Conservation (phyloP, 1,139 yeast genomes). For the Suhomyces coccinellae region DNA sequence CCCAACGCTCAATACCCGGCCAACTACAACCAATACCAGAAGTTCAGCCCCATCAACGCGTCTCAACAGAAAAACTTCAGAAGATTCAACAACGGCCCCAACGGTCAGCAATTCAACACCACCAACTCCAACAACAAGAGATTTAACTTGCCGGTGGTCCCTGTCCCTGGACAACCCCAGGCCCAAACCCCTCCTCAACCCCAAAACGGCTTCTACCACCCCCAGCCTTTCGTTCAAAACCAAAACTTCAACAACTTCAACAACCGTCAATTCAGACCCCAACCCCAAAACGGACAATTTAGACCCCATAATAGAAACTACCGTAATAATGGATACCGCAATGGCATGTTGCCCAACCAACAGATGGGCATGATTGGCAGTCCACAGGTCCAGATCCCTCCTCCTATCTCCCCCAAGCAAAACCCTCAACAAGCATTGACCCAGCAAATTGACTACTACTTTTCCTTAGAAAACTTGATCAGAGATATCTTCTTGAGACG, state of each 20-base stretch:
- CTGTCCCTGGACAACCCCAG: slow-evolving; percentile 19
- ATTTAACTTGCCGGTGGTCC: slow-evolving; percentile 16
- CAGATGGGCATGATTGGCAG: slow-evolving; percentile 12
- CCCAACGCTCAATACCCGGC: slow-evolving; percentile 8
- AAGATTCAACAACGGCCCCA: slow-evolving; percentile 15
- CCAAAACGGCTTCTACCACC: slow-evolving; percentile 28
- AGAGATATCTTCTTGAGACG: slow-evolving; percentile 77
- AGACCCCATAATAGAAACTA: slow-evolving; percentile 23
- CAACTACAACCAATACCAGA: slow-evolving; percentile 17
- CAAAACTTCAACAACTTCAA: slow-evolving; percentile 24
- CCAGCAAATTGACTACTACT: slow-evolving; percentile 84
- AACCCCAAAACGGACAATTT: slow-evolving; percentile 25
- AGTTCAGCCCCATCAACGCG: slow-evolving; percentile 9
- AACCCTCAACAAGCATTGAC: slow-evolving; percentile 50
- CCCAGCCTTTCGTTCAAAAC: slow-evolving; percentile 28
- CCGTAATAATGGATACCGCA: slow-evolving; percentile 18
- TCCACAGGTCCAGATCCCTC: slow-evolving; percentile 41
- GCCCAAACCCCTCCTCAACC: slow-evolving; percentile 7
- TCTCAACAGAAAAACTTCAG: slow-evolving; percentile 23
- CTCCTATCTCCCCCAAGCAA: slow-evolving; percentile 51
- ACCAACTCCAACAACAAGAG: slow-evolving; percentile 18
- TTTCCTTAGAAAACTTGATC: slow-evolving; percentile 81
- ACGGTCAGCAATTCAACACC: slow-evolving; percentile 1
- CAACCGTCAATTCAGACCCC: slow-evolving; percentile 20
- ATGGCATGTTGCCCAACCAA: slow-evolving; percentile 18